phyloP scores from a whole-genome alignment of 148 eudicot genomes.

The Nyssa sinensis region DNA sequence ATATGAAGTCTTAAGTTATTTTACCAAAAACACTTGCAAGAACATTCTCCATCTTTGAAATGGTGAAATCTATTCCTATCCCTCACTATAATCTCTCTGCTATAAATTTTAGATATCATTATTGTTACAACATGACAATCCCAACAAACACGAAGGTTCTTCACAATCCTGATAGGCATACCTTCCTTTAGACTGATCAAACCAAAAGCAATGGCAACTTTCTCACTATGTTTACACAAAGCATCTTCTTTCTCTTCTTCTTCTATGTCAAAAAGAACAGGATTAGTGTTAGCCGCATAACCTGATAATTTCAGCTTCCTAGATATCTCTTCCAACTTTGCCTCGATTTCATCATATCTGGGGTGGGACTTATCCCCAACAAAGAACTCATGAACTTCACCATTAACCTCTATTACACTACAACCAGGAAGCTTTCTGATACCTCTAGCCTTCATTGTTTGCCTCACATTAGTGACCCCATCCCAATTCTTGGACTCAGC shows the following conservation, averaged over 20 bases:
- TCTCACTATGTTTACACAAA: conserved; percentile 17
- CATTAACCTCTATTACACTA: conserved; percentile 3
- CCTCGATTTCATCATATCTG: conserved; percentile 9
- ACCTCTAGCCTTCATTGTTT: too few species aligned
- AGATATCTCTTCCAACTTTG: conserved; percentile 16
- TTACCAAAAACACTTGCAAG: neutral
- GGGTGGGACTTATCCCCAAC: conserved; percentile 7
- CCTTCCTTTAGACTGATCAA: conserved; percentile 14
- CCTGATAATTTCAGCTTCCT: conserved; percentile 8
- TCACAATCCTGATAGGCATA: conserved; percentile 16
- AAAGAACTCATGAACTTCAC: conserved; percentile 15
- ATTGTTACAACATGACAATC: conserved; percentile 13
- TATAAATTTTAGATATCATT: conserved; percentile 12
- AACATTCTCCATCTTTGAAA: conserved; percentile 3
- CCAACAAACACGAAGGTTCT: conserved; percentile 19
- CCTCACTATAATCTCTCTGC: conserved; percentile 8
- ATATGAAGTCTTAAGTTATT: neutral
- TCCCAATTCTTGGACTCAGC: neutral
- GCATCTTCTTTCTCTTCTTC: conserved; percentile 19
- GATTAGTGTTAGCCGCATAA: conserved; percentile 5
- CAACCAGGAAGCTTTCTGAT: too few species aligned
- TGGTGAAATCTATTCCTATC: conserved; percentile 5
- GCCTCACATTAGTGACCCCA: too few species aligned
- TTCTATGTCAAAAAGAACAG: conserved; percentile 15
- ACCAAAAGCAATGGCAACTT: conserved; percentile 16